Conservation (phyloP, 2,329 filamentous ascomycete species). For the Coniella vitis region DNA sequence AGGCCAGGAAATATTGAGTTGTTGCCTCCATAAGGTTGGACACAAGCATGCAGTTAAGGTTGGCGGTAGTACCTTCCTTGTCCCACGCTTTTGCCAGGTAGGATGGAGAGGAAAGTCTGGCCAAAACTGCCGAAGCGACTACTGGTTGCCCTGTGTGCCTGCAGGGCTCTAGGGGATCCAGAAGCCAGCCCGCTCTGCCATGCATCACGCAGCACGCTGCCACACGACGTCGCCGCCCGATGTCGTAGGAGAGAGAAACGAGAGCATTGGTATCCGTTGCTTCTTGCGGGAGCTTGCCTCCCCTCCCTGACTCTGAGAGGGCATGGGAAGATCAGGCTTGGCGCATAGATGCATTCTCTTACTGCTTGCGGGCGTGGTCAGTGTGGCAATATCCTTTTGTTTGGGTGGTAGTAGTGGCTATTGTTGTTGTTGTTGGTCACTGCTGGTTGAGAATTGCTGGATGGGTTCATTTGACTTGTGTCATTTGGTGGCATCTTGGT, state of each 20-base stretch:
- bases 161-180: background rate
- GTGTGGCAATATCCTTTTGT: background rate
- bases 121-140: too few relatives aligned
- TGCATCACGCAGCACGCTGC: background rate
- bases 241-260: background rate
- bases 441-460: too few relatives aligned
- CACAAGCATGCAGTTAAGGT: conserved; percentile 4
- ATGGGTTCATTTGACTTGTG: too few relatives aligned
- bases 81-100: background rate
- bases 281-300: background rate
- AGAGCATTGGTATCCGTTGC: background rate
- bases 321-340: background rate
- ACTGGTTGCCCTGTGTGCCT: too few relatives aligned
- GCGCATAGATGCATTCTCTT: too few relatives aligned
- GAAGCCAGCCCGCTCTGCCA: background rate
- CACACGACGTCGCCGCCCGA: background rate
- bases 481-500: too few relatives aligned
- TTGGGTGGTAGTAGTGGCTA: too few relatives aligned
- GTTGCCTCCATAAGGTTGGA: background rate
- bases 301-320: background rate
- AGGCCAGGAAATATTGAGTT: too few relatives aligned
- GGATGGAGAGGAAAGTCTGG: background rate
- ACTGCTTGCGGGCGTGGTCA: too few relatives aligned
- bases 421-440: too few relatives aligned
- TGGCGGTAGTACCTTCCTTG: background rate